Evolutionary conservation across 495 filamentous ascomycete species (phyloP).

Genomic region (Poronia punctata): DNA sequence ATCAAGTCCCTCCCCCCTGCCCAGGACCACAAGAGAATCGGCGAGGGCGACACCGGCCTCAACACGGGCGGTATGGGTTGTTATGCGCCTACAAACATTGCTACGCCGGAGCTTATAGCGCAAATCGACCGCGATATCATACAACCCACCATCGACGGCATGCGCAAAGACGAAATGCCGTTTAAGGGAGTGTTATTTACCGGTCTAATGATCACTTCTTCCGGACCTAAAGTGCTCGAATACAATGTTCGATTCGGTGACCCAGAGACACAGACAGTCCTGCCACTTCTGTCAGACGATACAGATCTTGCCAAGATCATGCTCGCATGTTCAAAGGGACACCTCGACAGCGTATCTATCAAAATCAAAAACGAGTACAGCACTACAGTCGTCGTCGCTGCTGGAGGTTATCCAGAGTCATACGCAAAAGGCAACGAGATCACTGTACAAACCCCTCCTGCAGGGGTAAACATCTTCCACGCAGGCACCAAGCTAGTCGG

Average conservation of each 20-base stretch:
- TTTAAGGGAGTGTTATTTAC: constrained; percentile 90
- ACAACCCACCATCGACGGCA: constrained; percentile 83
- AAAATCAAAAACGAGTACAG: constrained; percentile 62
- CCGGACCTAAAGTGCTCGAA: constrained; percentile 83
- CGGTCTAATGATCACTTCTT: constrained; percentile 87
- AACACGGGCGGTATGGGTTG: constrained; percentile 99
- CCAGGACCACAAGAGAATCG: constrained; percentile 93
- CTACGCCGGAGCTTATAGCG: constrained; percentile 63
- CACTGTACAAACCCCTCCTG: constrained; percentile 33
- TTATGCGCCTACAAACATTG: constrained; percentile 86
- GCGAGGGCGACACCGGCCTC: constrained; percentile 82
- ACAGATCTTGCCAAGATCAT: constrained; percentile 88
- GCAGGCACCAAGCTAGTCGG: constrained; percentile 70
- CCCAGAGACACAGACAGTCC: constrained; percentile 88
- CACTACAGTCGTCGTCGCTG: constrained; percentile 87
- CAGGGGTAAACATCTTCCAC: constrained; percentile 75
- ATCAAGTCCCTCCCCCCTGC: constrained; percentile 82
- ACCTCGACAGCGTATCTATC: constrained; percentile 63
- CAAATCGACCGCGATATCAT: constrained; percentile 77
- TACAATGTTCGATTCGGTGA: constrained; percentile 98
- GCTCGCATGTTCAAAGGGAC: constrained; percentile 71
- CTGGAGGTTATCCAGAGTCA: constrained; percentile 87
- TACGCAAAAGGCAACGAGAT: constrained; percentile 82
- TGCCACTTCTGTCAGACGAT: constrained; percentile 70
- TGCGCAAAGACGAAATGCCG: constrained; percentile 70